Conservation (phyloP, 129 eudicot genomes). For the Chrysanthemum seticuspe region DNA sequence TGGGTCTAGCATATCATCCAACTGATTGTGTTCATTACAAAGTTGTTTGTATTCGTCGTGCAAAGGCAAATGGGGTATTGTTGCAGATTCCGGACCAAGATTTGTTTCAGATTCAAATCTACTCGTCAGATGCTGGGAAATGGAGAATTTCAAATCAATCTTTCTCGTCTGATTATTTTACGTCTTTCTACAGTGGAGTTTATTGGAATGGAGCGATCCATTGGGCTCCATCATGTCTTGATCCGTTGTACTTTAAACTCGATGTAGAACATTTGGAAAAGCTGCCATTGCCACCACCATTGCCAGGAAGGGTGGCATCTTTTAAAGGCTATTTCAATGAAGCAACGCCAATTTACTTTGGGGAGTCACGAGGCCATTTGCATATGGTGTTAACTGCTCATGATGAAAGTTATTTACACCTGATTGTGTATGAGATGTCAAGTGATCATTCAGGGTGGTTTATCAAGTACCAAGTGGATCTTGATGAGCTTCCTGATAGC, state of each 20-base stretch:
- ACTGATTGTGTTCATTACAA: not conserved
- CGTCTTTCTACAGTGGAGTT: too few relatives aligned
- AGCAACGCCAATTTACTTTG: not conserved
- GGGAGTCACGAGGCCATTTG: constrained; percentile 46
- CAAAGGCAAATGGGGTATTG: too few relatives aligned
- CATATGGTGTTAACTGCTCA: constrained; percentile 24
- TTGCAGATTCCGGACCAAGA: not conserved
- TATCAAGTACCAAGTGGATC: constrained; percentile 24
- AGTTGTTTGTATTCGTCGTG: not conserved
- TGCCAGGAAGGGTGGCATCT: too few relatives aligned
- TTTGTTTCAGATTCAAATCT: not conserved
- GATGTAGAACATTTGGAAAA: too few relatives aligned
- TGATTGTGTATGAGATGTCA: constrained; percentile 36
- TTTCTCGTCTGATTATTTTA: too few relatives aligned
- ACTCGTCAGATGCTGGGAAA: not conserved
- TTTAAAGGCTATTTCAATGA: too few relatives aligned
- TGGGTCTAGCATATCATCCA: not conserved
- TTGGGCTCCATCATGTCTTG: too few relatives aligned
- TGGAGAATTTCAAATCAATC: not conserved
- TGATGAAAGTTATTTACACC: not conserved
- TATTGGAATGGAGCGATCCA: too few relatives aligned
- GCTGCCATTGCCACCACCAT: too few relatives aligned
- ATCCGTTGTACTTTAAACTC: too few relatives aligned
- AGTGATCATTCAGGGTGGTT: constrained; percentile 25
- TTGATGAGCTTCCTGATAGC: not conserved